These are phyloP conservation scores for Coemansia sp. DNA, from an alignment of 192 early-diverging fungal genomes.

Conservation along the genomic window DNA sequence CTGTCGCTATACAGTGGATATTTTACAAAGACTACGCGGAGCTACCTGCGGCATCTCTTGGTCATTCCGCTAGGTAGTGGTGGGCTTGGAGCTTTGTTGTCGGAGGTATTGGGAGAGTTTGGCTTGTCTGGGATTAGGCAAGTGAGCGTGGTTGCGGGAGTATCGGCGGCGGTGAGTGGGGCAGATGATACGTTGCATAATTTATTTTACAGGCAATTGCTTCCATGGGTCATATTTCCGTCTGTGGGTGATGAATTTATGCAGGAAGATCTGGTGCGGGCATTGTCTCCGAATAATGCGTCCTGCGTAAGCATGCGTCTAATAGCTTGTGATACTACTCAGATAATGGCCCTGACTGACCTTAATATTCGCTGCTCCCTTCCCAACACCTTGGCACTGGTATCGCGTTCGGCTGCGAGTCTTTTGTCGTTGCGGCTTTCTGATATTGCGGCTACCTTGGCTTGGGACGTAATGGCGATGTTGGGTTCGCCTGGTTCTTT, in stretches of 20 bases:
- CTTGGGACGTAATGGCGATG: conserved; percentile 14
- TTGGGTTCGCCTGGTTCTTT: neutral
- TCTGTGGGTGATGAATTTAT: conserved; percentile 2
- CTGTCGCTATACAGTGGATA: neutral
- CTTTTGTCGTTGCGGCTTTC: conserved; percentile 6
- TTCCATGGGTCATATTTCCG: neutral
- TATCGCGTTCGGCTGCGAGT: neutral
- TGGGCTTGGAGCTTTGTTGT: neutral
- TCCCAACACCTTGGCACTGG: neutral
- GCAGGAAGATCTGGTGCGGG: neutral
- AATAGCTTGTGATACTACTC: neutral
- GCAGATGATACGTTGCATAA: neutral
- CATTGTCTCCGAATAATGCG: neutral
- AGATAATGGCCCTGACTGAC: neutral
- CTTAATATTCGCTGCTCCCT: neutral
- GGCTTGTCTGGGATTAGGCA: neutral
- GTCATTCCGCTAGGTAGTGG: neutral
- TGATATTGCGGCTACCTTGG: neutral
- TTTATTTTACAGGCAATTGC: neutral
- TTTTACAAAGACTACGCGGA: neutral
- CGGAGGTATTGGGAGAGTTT: neutral
- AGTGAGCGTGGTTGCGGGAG: neutral
- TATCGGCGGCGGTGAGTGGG: neutral
- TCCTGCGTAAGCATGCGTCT: neutral
- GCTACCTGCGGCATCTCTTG: conserved; percentile 11